Evolutionary conservation across 2,329 filamentous ascomycete species (phyloP).

Genomic region (Colletotrichum sansevieriae): DNA sequence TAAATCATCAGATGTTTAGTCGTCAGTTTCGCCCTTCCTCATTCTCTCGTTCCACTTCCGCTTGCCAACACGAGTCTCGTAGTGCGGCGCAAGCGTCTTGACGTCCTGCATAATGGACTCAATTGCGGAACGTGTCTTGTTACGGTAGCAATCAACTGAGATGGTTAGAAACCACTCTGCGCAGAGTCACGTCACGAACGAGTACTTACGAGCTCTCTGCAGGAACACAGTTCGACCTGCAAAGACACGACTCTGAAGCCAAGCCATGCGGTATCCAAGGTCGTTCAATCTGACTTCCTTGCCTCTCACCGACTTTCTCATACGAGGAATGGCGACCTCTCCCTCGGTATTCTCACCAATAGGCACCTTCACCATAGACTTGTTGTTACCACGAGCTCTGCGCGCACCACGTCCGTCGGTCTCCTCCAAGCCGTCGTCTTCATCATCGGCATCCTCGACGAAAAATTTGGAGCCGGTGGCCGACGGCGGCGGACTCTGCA

Average conservation of each 20-base stretch:
- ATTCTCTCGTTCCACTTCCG: slow-evolving; percentile 76
- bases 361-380: slow-evolving; percentile 70
- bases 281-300: slow-evolving; percentile 95
- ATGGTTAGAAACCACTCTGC: slow-evolving; percentile 24
- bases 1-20: slow-evolving; percentile 35
- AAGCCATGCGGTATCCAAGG: slow-evolving; percentile 93
- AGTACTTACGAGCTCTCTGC: slow-evolving; percentile 86
- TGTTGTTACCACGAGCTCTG: slow-evolving; percentile 51
- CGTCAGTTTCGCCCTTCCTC: slow-evolving; percentile 50
- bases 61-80: slow-evolving; percentile 90
- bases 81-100: slow-evolving; percentile 81
- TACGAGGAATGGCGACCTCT: slow-evolving; percentile 81
- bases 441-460: slow-evolving; percentile 72
- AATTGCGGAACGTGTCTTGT: slow-evolving; percentile 88
- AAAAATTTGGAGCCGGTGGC: slow-evolving; percentile 83
- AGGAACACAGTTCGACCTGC: slow-evolving; percentile 87
- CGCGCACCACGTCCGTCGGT: slow-evolving; percentile 60
- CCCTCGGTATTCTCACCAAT: slow-evolving; percentile 78
- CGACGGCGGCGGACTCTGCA: slow-evolving; percentile 86
- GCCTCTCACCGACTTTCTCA: slow-evolving; percentile 75
- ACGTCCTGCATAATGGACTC: slow-evolving; percentile 82
- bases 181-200: not conserved
- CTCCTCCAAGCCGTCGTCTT: slow-evolving; percentile 67
- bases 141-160: slow-evolving; percentile 91
- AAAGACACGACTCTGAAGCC: slow-evolving; percentile 95